These are phyloP conservation scores for Trichoderma guizhouense DNA, from an alignment of 2,329 filamentous ascomycete genomes.

Conservation along the genomic window DNA sequence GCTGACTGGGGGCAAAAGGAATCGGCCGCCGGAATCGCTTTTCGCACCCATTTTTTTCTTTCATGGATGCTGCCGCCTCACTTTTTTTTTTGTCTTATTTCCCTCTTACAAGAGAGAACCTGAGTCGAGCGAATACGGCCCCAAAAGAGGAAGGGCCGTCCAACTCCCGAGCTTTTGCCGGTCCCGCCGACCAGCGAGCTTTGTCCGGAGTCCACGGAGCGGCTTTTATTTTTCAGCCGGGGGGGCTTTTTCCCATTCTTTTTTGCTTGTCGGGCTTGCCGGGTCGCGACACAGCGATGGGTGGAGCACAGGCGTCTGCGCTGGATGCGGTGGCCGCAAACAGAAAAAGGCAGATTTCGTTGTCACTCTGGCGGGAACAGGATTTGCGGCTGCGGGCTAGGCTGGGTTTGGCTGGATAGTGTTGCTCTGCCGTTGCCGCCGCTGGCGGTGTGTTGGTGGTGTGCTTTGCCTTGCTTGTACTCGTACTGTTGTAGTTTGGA, in stretches of 20 bases:
- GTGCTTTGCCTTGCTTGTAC: background rate
- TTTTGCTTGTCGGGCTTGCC: slow-evolving; percentile 7
- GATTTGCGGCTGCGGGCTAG: background rate
- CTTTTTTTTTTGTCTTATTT: background rate
- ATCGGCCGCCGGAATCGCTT: background rate
- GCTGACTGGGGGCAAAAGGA: background rate
- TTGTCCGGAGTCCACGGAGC: slow-evolving; percentile 19
- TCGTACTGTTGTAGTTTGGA: background rate
- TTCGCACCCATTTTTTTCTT: background rate
- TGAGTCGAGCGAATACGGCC: background rate
- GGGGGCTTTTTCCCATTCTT: background rate
- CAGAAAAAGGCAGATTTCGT: background rate
- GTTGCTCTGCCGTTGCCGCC: slow-evolving; percentile 12
- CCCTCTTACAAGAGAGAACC: background rate
- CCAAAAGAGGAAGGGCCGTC: background rate
- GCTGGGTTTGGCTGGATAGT: background rate
- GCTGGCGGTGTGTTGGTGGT: slow-evolving; percentile 5
- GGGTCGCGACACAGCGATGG: background rate
- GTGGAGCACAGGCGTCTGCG: background rate
- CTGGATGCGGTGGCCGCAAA: slow-evolving; percentile 10
- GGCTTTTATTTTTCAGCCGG: slow-evolving; percentile 16
- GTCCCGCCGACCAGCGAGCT: background rate
- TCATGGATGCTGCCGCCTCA: background rate
- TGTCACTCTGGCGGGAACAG: background rate
- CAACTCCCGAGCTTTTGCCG: slow-evolving; percentile 13